Evolutionary conservation across 2,329 filamentous ascomycete genomes (phyloP), one percentile per base, ranked within the genome.

Genomic region (Coniella lustricola): DNA sequence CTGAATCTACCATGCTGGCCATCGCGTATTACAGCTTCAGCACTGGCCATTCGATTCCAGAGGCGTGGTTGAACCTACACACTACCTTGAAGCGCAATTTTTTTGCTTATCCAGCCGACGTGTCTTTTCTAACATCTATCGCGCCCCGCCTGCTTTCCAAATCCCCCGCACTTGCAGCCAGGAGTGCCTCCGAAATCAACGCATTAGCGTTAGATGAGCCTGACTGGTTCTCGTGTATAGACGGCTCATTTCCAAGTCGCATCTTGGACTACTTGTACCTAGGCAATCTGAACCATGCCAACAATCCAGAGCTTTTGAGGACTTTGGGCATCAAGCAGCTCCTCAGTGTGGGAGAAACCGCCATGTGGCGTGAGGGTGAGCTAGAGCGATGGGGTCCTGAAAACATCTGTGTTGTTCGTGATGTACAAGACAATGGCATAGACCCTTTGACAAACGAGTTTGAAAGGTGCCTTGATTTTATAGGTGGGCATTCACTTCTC

Each of bases 381-480:
- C 68, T 81, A 44, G 79, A 85, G 32, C 70, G 73, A 41, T 95
- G 90, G 88, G 87, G 85, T 0, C 59, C 69, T 10, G 84, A 91
- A 32, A 93, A 94, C 56, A 70, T 95, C 16, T 81, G 93, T 62
- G 77, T 84, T 57, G 79, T 98, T 31, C 83, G 91, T 60, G 80
- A 85, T 13, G 88, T 98, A 5, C 93, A 97, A 62, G 93, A 98
- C 61, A 98, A 98, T 61, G 93, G 93, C 4, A 93, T 97, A 53
- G 93, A 98, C 66, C 85, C 90, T 4, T 69, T 98, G 58, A 94
- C 84, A 29, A 79, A 85, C 31, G 87, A 96, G 56, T 95, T 97
- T 66, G 78, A 82, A 57, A 76, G 84, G 34, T 97, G 91, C 61
- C 73, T 98, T 39, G 81, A 87, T 22, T 98, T 97, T 60, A 95